These are phyloP conservation scores for Hypoxylon rickii DNA, from an alignment of 495 filamentous ascomycete genomes.

Conservation along the genomic window DNA sequence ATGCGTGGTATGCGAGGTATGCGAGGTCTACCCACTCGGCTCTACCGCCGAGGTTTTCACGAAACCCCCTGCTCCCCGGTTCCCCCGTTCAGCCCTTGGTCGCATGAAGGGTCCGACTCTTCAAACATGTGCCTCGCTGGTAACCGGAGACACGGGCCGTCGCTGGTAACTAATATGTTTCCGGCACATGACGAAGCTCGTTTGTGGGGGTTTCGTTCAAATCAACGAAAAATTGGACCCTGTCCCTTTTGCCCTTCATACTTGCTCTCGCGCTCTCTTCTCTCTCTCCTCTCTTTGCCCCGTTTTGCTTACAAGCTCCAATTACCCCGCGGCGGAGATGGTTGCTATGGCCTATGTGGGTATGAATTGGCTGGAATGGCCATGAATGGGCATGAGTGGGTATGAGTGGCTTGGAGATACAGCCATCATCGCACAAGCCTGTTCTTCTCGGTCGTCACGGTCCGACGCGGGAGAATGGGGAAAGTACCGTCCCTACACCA, in stretches of 20 bases:
- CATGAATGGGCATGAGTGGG: constrained; percentile 9
- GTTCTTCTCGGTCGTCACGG: constrained; percentile 53
- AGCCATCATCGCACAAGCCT: constrained; percentile 36
- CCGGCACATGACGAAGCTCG: constrained; percentile 35
- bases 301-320: constrained; percentile 33
- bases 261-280: too few species aligned
- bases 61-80: constrained; percentile 1
- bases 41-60: constrained; percentile 32
- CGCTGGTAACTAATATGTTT: constrained; percentile 36
- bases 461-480: constrained; percentile 54
- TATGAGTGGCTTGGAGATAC: constrained; percentile 32
- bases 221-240: constrained; percentile 21
- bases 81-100: not conserved
- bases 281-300: constrained; percentile 6
- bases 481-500: constrained; percentile 35
- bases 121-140: constrained; percentile 16
- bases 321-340: constrained; percentile 43
- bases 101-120: constrained; percentile 11
- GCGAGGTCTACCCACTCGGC: constrained; percentile 29
- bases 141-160: constrained; percentile 41
- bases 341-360: constrained; percentile 35
- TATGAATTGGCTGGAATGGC: constrained; percentile 7
- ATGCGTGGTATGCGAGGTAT: too few species aligned
- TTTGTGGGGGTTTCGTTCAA: constrained; percentile 30
- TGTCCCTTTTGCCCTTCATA: too few species aligned